These are phyloP conservation scores for Fusarium heterosporum DNA, from an alignment of 2,329 filamentous ascomycete species.

Conservation along the genomic window DNA sequence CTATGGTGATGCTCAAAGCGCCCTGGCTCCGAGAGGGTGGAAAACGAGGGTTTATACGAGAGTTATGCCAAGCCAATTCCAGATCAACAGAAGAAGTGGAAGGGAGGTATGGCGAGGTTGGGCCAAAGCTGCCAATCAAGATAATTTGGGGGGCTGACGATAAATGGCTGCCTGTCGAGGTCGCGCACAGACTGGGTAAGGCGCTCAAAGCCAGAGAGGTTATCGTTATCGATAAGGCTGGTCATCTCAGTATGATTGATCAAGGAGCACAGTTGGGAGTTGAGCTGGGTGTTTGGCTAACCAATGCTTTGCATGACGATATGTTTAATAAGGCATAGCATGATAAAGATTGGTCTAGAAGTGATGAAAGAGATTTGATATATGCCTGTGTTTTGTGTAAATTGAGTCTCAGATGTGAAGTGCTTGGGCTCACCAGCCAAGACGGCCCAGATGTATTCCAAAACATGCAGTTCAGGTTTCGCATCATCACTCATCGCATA, in stretches of 20 bases:
- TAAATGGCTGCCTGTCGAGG: constrained; percentile 57
- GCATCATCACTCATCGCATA: no score
- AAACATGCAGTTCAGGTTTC: no score
- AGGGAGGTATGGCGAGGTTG: constrained; percentile 51
- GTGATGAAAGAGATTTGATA: no score
- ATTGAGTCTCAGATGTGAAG: no score
- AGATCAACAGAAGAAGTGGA: constrained; percentile 51
- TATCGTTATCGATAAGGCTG: constrained; percentile 53
- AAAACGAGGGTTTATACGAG: constrained; percentile 54
- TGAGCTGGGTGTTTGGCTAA: constrained; percentile 53
- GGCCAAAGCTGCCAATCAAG: constrained; percentile 53
- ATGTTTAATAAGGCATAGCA: background rate
- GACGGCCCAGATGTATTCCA: no score
- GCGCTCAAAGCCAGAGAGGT: constrained; percentile 50
- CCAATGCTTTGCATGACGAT: background rate
- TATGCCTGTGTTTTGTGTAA: no score
- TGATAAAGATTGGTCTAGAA: background rate
- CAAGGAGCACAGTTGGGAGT: constrained; percentile 54
- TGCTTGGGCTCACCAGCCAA: no score
- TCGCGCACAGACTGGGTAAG: constrained; percentile 46
- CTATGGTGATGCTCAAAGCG: constrained; percentile 51
- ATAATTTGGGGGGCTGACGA: constrained; percentile 60
- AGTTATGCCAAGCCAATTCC: constrained; percentile 51
- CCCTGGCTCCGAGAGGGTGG: constrained; percentile 51
- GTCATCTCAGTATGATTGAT: constrained; percentile 60